Conservation (phyloP, 345 rosid genomes). For the Lepidium aucheri region DNA sequence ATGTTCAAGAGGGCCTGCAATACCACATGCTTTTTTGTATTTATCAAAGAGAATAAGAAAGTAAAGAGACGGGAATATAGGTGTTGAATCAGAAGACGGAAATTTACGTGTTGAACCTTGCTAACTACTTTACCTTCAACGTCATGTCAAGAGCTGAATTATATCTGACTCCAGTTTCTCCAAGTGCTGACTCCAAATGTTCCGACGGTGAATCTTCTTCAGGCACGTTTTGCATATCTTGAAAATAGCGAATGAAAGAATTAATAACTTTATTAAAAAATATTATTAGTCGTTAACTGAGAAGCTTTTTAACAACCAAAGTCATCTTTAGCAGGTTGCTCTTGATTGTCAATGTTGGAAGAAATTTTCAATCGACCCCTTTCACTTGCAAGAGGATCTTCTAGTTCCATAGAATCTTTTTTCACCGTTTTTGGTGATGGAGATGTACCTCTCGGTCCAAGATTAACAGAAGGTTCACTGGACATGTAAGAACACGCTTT, state of each 20-base stretch:
- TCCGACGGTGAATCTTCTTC: not conserved
- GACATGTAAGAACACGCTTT: not conserved
- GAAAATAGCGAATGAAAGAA: not conserved
- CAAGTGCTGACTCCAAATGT: not conserved
- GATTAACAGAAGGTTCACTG: not conserved
- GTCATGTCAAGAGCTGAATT: constrained; percentile 20
- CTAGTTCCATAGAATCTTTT: not conserved
- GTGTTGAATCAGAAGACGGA: not conserved
- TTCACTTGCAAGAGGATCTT: constrained; percentile 3
- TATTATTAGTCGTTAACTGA: not conserved
- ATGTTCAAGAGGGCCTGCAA: constrained; percentile 18
- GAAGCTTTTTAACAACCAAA: not conserved
- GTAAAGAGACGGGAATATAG: not conserved
- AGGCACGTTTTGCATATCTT: constrained; percentile 5
- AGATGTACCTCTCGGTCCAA: not conserved
- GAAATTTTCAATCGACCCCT: not conserved
- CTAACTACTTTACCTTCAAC: constrained; percentile 15
- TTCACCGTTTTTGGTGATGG: not conserved
- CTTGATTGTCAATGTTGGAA: not conserved
- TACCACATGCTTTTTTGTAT: not conserved
- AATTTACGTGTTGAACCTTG: not conserved
- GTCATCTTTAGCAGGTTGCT: not conserved
- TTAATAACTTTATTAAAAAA: not conserved
- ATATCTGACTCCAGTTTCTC: not conserved
- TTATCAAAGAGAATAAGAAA: not conserved